Conservation (phyloP, 2,329 filamentous ascomycete genomes). For the Aspergillus sp. region DNA sequence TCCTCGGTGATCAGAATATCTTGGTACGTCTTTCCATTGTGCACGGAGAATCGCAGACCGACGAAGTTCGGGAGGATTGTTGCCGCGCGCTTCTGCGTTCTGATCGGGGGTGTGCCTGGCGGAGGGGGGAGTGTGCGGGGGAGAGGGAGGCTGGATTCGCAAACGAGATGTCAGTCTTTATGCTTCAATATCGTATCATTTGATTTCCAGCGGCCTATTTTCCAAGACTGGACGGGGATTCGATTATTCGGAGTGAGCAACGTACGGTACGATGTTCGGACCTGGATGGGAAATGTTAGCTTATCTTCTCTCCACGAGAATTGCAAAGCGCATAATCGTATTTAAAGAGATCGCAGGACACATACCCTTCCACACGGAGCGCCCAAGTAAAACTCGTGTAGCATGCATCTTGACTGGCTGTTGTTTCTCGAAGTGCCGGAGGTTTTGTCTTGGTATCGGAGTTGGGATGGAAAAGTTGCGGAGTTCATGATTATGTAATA, state of each 20-base stretch:
- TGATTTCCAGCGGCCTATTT: background rate
- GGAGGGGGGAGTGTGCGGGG: slow-evolving; percentile 53
- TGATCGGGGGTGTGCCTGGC: slow-evolving; percentile 73
- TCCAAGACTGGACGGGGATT: background rate
- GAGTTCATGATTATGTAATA: slow-evolving; percentile 12
- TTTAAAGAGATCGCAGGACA: background rate
- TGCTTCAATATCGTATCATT: background rate
- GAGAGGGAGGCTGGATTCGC: slow-evolving; percentile 42
- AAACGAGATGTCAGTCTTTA: background rate
- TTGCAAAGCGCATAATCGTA: background rate
- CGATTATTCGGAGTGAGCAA: slow-evolving; percentile 23
- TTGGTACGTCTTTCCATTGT: slow-evolving; percentile 87
- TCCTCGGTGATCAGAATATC: slow-evolving; percentile 87
- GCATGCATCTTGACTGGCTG: slow-evolving; percentile 63
- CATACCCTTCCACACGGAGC: slow-evolving; percentile 88
- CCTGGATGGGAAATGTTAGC: slow-evolving; percentile 48
- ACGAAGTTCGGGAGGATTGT: slow-evolving; percentile 94
- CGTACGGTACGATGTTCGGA: slow-evolving; percentile 73
- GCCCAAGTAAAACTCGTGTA: slow-evolving; percentile 69
- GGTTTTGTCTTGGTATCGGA: background rate
- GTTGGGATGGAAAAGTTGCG: slow-evolving; percentile 13
- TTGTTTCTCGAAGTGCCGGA: background rate
- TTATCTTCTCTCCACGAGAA: slow-evolving; percentile 12
- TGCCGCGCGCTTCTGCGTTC: slow-evolving; percentile 82
- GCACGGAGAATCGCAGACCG: slow-evolving; percentile 83